Conservation (phyloP, 2,329 filamentous ascomycete species). For the Trichoderma guizhouense region DNA sequence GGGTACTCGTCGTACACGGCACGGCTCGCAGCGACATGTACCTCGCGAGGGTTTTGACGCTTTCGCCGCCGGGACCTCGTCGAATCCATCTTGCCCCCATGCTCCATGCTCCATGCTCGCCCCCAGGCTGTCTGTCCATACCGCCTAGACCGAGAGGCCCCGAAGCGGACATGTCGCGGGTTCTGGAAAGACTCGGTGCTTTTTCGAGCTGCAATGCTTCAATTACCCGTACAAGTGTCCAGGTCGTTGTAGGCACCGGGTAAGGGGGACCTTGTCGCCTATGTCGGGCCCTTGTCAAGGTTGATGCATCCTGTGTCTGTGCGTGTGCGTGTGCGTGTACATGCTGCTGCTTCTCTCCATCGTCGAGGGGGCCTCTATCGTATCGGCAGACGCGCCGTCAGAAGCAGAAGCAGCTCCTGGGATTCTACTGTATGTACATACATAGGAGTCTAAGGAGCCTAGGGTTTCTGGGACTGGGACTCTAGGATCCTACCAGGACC, state of each 20-base stretch:
- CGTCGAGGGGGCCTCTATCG: not conserved
- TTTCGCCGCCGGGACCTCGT: not conserved
- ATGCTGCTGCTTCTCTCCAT: not conserved
- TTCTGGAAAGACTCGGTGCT: not conserved
- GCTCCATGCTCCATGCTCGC: not conserved
- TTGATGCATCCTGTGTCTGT: not conserved
- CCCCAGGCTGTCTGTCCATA: not conserved
- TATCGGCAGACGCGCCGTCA: conserved; percentile 4
- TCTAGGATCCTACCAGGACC: not conserved
- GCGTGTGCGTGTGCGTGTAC: not conserved
- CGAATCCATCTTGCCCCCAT: not conserved
- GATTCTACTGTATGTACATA: not conserved
- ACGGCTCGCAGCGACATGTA: not conserved
- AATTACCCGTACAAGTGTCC: not conserved
- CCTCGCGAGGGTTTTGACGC: not conserved
- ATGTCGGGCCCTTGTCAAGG: not conserved
- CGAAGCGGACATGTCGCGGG: not conserved
- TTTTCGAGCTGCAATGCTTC: not conserved
- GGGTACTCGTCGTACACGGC: not conserved
- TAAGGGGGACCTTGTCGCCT: not conserved
- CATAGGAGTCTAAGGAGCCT: not conserved
- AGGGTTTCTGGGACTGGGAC: not conserved
- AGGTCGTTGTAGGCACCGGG: not conserved
- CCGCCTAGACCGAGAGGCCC: not conserved
- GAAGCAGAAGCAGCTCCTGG: conserved; percentile 7